phyloP scores from a whole-genome alignment of 805 yeast species.

The Teunomyces kruisii region DNA sequence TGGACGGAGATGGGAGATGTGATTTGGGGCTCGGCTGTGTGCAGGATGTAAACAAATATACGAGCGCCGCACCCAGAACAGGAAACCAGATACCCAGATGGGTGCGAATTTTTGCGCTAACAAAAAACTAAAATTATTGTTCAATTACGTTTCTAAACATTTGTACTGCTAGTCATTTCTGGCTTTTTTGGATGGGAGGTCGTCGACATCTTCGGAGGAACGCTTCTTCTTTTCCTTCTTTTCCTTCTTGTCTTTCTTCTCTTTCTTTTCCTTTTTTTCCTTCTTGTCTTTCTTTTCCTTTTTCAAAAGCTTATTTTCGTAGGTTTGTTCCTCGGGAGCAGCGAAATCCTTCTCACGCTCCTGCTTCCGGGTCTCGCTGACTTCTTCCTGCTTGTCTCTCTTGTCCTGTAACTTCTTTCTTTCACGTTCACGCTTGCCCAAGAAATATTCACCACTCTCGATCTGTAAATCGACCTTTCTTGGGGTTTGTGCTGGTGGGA shows the following conservation, averaged over 20 bases:
- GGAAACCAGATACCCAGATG: slow-evolving; percentile 1
- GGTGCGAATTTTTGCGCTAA: not conserved
- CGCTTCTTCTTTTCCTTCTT: slow-evolving; percentile 22
- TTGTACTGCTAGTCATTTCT: not conserved
- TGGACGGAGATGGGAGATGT: not conserved
- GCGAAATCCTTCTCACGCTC: slow-evolving; percentile 77
- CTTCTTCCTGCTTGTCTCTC: slow-evolving; percentile 73
- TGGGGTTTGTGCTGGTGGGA: slow-evolving; percentile 97
- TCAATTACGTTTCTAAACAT: not conserved
- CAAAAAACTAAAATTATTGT: not conserved
- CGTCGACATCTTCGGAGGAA: slow-evolving; percentile 7
- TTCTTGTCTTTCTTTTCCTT: slow-evolving; percentile 28
- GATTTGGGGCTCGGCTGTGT: not conserved
- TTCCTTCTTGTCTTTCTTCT: slow-evolving; percentile 25
- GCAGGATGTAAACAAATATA: slow-evolving; percentile 3
- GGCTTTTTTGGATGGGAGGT: slow-evolving; percentile 5
- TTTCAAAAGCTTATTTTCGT: slow-evolving; percentile 41
- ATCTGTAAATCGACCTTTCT: slow-evolving; percentile 96
- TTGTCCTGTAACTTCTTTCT: slow-evolving; percentile 70
- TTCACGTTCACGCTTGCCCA: slow-evolving; percentile 82
- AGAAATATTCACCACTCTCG: slow-evolving; percentile 97
- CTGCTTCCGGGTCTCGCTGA: slow-evolving; percentile 59
- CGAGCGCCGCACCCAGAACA: not conserved
- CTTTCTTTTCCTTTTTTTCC: slow-evolving; percentile 22
- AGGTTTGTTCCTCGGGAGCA: slow-evolving; percentile 78